Evolutionary conservation across 2,329 filamentous ascomycete genomes (phyloP).

Genomic region (Fusarium nematophilum): DNA sequence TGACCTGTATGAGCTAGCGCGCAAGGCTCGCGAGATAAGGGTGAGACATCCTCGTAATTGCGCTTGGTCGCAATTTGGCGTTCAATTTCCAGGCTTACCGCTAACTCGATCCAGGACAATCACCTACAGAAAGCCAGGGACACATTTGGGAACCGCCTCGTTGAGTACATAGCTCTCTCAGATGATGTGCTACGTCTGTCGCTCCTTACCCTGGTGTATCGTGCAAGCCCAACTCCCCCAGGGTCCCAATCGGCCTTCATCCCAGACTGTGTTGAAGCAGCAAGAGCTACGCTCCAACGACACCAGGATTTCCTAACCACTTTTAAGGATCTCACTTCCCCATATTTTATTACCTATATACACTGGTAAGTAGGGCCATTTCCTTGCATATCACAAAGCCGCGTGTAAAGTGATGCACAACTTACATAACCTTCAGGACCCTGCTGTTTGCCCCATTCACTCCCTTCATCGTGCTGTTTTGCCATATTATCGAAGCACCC

Average conservation of each 20-base stretch:
- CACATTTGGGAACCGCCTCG: not conserved
- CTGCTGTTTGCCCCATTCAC: slow-evolving; percentile 13
- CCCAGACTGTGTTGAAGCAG: slow-evolving; percentile 10
- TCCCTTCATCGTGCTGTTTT: slow-evolving; percentile 12
- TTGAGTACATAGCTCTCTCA: not conserved
- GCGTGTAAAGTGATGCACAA: not conserved
- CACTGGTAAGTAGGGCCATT: not conserved
- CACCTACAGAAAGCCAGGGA: not conserved
- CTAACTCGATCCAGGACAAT: not conserved
- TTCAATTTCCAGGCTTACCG: too few species aligned
- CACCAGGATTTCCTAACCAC: slow-evolving; percentile 9
- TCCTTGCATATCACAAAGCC: too few species aligned
- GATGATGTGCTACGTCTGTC: slow-evolving; percentile 21
- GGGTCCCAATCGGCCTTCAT: slow-evolving; percentile 2
- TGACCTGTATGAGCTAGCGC: not conserved
- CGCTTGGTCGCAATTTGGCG: too few species aligned
- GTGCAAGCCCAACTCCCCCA: slow-evolving; percentile 2
- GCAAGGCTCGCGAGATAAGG: not conserved
- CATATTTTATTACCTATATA: not conserved
- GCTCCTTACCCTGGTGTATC: slow-evolving; percentile 18
- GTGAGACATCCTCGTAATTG: too few species aligned
- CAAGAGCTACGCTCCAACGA: not conserved
- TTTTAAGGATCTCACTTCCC: not conserved
- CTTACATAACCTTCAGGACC: slow-evolving; percentile 1
- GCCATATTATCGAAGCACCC: slow-evolving; percentile 7